Evolutionary conservation across 1,284 basidiomycete genomes (phyloP).

Genomic region (Rhodotorula sp.): DNA sequence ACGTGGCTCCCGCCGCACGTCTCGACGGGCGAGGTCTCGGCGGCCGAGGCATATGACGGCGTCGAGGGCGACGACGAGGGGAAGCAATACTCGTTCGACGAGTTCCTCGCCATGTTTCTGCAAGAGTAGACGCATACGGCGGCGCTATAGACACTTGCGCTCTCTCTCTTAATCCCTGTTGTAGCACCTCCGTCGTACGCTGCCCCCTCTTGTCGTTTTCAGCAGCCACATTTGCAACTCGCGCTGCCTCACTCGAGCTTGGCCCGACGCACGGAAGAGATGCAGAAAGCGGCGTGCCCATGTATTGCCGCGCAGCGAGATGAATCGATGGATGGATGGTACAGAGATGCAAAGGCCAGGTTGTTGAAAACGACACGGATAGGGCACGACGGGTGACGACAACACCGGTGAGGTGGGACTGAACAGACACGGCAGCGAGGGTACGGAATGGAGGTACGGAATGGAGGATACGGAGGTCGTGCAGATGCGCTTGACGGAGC

Average conservation of each 20-base stretch:
- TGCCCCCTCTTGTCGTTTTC: background rate
- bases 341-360: background rate
- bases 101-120: conserved; percentile 23
- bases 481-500: background rate
- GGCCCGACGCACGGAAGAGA: no score
- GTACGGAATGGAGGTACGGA: background rate
- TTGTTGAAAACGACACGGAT: background rate
- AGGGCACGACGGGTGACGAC: background rate
- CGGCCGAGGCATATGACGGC: accelerated
- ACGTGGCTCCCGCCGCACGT: conserved; percentile 14
- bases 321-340: background rate
- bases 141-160: background rate
- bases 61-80: background rate
- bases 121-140: background rate
- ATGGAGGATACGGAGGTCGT: no score
- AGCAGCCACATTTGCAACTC: no score
- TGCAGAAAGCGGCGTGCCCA: no score
- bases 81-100: conserved; percentile 21
- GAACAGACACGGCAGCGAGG: background rate
- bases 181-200: no score
- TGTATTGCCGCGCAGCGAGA: no score
- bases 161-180: no score
- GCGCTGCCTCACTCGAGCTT: no score
- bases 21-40: background rate
- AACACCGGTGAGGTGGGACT: background rate